Base-by-base conservation (phyloP, 768 basidiomycete genomes). In the Termitomyces bulborhizus region DNA sequence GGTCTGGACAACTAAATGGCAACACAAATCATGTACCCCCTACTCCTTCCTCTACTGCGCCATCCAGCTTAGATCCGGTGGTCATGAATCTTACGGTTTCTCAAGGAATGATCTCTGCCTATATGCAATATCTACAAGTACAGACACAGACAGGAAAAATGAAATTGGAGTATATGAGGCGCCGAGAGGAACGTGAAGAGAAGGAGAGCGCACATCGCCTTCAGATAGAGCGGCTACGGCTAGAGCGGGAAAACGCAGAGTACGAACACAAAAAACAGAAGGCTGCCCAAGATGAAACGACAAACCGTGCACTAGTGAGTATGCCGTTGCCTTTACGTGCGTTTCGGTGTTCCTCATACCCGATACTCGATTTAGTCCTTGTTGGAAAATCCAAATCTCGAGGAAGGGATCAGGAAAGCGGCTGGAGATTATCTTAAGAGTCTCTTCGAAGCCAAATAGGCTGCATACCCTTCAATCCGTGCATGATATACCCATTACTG, bases 401-500 rank as follows among this genome's bases (percentile, higher is more conserved):
- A 88, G 57, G 73, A 74, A n/a, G 73, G 76, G 11, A 74, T 88
- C 51, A 84, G 81, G 66, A 79, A 82, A 60, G 82, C 82, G 4
- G 87, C 86, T 3, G 77, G 82, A 42, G 86, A 88, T 48, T 90
- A 86, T 69, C 69, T 90, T 60, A 86, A 85, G 70, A 84, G 80
- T 63, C 69, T 88, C 29, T 84, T 88, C 58, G 65, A 70, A 31
- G 62, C 69, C 47, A 77, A 79, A 55, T 76, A 60, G 55, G 50
- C 46, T 51, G 31, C 32, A 52, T 52, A 29, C 51, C 56, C 53
- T 51, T 40, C 27, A 15, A 32, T 49, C 24, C 51, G 29, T 26
- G 11, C 36, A 37, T 45, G 36, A 51, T 51, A 52, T 49, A 52
- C 54, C 54, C 54, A 24, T 48, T 40, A 40, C 26, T 45, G 53